Evolutionary conservation across 164 flowering plant species (phyloP).

Genomic region (Liriodendron chinense): DNA sequence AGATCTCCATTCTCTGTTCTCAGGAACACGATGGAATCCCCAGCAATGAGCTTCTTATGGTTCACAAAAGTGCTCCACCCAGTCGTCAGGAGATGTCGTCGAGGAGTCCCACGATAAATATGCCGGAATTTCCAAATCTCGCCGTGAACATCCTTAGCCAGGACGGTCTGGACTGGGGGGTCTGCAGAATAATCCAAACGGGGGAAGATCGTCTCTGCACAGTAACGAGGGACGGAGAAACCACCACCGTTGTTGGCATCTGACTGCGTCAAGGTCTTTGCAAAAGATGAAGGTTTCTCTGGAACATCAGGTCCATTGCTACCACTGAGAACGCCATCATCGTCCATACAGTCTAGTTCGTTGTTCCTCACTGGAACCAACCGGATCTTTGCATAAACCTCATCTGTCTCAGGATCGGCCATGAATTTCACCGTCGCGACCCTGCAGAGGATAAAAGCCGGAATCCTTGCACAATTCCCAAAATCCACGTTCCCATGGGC

Average conservation of each 20-base stretch:
- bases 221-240: slow-evolving; percentile 92
- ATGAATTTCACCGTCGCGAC: slow-evolving; percentile 57
- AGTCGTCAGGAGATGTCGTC: slow-evolving; percentile 89
- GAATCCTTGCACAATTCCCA: slow-evolving; percentile 33
- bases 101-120: slow-evolving; percentile 93
- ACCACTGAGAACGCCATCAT: slow-evolving; percentile 29
- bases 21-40: slow-evolving; percentile 88
- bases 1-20: slow-evolving; percentile 78
- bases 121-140: slow-evolving; percentile 91
- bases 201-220: slow-evolving; percentile 97
- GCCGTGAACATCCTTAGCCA: slow-evolving; percentile 94
- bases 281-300: slow-evolving; percentile 78
- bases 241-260: slow-evolving; percentile 99
- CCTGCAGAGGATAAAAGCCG: slow-evolving; percentile 55
- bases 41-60: slow-evolving; percentile 93
- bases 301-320: slow-evolving; percentile 23
- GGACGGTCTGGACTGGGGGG: slow-evolving; percentile 88
- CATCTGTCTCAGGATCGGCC: slow-evolving; percentile 88
- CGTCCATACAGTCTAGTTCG: slow-evolving; percentile 30
- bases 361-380: slow-evolving; percentile 42
- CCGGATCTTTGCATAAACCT: slow-evolving; percentile 67
- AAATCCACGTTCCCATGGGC: slow-evolving; percentile 51
- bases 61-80: slow-evolving; percentile 98
- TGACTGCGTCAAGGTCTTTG: slow-evolving; percentile 92
- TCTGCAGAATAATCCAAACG: slow-evolving; percentile 79